Conservation (phyloP, 352 stramenopile species). For the Phytophthora europaea region DNA sequence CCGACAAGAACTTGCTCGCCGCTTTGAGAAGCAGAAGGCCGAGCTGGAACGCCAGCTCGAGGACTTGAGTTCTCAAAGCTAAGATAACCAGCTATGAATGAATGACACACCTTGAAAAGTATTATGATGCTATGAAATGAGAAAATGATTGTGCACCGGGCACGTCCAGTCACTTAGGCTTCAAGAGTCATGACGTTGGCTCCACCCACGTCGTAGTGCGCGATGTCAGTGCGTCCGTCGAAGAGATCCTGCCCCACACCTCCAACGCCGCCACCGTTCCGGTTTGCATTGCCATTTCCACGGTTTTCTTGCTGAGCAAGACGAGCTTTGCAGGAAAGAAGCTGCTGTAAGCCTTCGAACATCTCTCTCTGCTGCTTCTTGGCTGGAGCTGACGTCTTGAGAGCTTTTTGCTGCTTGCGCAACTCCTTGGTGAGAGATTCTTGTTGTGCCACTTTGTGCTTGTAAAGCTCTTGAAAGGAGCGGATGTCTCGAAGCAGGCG, state of each 20-base stretch:
- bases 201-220: conserved; percentile 82
- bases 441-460: conserved; percentile 92
- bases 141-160: neutral
- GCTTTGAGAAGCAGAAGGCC: conserved; percentile 58
- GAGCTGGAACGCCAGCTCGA: conserved; percentile 66
- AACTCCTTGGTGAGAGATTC: conserved; percentile 92
- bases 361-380: conserved; percentile 85
- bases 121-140: conserved; percentile 25
- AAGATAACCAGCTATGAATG: conserved; percentile 6
- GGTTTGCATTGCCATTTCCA: conserved; percentile 17
- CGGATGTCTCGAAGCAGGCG: conserved; percentile 89
- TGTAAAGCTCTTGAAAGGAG: conserved; percentile 92
- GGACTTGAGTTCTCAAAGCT: conserved; percentile 31
- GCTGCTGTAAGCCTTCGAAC: conserved; percentile 86
- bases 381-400: conserved; percentile 85
- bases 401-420: conserved; percentile 89
- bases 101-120: conserved; percentile 25
- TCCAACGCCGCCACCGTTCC: conserved; percentile 19
- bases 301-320: conserved; percentile 51
- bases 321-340: conserved; percentile 85
- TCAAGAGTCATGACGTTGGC: conserved; percentile 90
- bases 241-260: conserved; percentile 56
- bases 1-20: conserved; percentile 41
- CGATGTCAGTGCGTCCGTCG: conserved; percentile 72
- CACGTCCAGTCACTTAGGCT: conserved; percentile 32